A percentile compares a stretch with the other conserved stretches of the same genome.
These are phyloP conservation scores for Malassezia sympodialis DNA, from an alignment of 1,284 basidiomycete species.

Conservation along the genomic window DNA sequence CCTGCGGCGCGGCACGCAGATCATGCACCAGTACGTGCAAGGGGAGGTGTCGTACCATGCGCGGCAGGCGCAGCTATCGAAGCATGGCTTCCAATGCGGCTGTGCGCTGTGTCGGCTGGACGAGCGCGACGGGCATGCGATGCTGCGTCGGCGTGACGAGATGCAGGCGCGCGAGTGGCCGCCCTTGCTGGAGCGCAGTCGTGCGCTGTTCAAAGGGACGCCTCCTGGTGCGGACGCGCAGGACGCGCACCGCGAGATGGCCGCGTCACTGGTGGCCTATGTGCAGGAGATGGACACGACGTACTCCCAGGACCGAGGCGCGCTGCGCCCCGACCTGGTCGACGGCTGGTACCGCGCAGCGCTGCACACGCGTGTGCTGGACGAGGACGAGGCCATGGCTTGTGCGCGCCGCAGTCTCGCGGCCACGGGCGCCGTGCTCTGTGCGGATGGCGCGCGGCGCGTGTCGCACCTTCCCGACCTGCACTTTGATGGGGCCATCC, in stretches of 20 bases:
- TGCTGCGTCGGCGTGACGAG: constrained; percentile 22
- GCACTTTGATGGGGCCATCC: constrained; percentile 34
- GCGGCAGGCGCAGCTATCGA: constrained; percentile 33
- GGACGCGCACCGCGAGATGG: constrained; percentile 33
- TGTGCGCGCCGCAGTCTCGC: constrained; percentile 21
- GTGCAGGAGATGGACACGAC: constrained; percentile 26
- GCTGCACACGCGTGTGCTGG: constrained; percentile 24
- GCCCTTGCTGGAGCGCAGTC: constrained; percentile 34
- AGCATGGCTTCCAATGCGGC: constrained; percentile 40
- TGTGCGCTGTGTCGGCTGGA: constrained; percentile 39
- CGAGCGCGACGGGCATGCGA: constrained; percentile 27
- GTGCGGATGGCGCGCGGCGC: not conserved
- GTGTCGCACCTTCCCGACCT: constrained; percentile 27
- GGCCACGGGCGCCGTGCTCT: constrained; percentile 21
- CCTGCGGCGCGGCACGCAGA: constrained; percentile 37
- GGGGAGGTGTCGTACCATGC: constrained; percentile 36
- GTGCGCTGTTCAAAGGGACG: constrained; percentile 28
- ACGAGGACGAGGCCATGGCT: constrained; percentile 14
- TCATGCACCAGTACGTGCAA: constrained; percentile 45
- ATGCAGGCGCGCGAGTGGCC: constrained; percentile 28
- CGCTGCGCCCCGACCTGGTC: constrained; percentile 34
- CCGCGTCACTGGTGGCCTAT: constrained; percentile 23
- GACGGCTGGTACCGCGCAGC: constrained; percentile 25
- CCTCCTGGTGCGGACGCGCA: constrained; percentile 9
- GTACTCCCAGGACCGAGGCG: constrained; percentile 21